phyloP scores from a whole-genome alignment of 306 rosid species.

The Lathyrus sativus region DNA sequence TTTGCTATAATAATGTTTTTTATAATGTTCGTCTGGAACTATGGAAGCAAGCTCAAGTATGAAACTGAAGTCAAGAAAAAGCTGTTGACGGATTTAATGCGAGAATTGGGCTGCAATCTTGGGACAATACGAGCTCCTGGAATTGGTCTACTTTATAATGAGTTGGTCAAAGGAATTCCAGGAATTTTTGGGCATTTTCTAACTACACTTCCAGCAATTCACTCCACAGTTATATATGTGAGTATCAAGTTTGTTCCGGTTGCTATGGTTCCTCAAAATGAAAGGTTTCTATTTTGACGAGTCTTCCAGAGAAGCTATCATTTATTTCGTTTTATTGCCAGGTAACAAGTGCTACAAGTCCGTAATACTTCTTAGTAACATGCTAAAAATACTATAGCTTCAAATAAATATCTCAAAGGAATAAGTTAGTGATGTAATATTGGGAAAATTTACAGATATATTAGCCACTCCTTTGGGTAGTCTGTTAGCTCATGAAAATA shows the following conservation, averaged over 20 bases:
- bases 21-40: too few relatives aligned
- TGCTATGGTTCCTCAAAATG: constrained; percentile 87
- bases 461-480: too few relatives aligned
- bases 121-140: constrained; percentile 98
- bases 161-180: too few relatives aligned
- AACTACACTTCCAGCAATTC: constrained; percentile 63
- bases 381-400: constrained; percentile 10
- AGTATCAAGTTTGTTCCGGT: constrained; percentile 90
- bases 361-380: constrained; percentile 15
- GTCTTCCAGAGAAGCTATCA: constrained; percentile 84
- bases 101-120: constrained; percentile 82
- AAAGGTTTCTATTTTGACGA: constrained; percentile 93
- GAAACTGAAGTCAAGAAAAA: too few relatives aligned
- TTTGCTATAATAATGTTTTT: too few relatives aligned
- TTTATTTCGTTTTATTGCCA: constrained; percentile 95
- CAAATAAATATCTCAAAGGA: too few relatives aligned
- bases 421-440: too few relatives aligned
- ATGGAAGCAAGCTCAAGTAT: too few relatives aligned
- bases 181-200: constrained; percentile 93
- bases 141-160: constrained; percentile 91
- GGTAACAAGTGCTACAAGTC: constrained; percentile 48
- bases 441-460: too few relatives aligned
- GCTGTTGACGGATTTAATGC: too few relatives aligned
- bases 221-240: constrained; percentile 90
- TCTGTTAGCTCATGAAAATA: too few relatives aligned